Evolutionary conservation across 345 rosid genomes (phyloP), one percentile per base, ranked within the genome.

Genomic region (Arabidopsis thaliana): DNA sequence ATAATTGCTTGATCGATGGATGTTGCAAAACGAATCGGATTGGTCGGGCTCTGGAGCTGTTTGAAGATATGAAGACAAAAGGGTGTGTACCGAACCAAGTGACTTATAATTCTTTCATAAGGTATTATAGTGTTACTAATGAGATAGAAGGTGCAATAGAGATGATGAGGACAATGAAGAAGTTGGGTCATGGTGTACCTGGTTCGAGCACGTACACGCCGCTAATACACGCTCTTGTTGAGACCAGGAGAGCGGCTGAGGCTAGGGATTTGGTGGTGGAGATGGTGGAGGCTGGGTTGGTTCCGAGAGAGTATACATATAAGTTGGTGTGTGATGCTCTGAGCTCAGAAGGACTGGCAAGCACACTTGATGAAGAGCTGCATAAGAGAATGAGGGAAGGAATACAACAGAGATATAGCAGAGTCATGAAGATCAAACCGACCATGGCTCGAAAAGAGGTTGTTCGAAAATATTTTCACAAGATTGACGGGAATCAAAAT

Each of bases 1-100:
- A 91, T 41, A 91, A 93, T 62, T 91, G 97, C 67, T 82, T 91
- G 90, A 91, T 93, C 33, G 91, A 93, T 59, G 96, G 94, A 20
- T 91, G 98, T 37, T 91, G 91, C 60, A 91, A 89, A 81, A 89
- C 93, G 4, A 69, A 80, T 58, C 80, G 93, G 66, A 84, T 91
- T 5, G 89, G 80, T 80, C 82, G 98, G 83, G 96, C 93, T 20
- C 23, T 87, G 80, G 96, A 93, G 69, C 84, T 89, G 74, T 81
- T 88, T 46, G 86, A 88, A 25, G 95, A 91, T 78, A 91, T 93
- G 98, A 71, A 56, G 56, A 83, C 79, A 76, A 84, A 85, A 80
- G 93, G 85, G 4, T 91, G 91, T 80, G 78, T 72, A 0, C 95
- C 98, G 0, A 94, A 91, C 69, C 81, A 83, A 71, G 73, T 88